Evolutionary conservation across 305 asterid genomes (phyloP).

Genomic region (Caryopteris hybrid): DNA sequence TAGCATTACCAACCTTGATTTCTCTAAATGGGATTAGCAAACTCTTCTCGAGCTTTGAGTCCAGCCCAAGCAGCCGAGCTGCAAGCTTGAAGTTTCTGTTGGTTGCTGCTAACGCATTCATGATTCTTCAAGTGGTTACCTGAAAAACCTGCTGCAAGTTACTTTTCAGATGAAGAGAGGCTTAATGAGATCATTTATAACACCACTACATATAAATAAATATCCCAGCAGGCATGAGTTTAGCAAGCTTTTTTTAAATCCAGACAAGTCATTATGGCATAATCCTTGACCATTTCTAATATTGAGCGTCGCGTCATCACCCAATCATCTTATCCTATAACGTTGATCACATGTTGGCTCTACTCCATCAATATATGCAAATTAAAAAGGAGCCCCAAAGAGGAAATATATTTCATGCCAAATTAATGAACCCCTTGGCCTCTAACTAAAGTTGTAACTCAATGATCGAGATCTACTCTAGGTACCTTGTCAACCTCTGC

Average conservation of each 20-base stretch:
- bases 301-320: conserved; percentile 16
- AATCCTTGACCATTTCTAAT: background rate
- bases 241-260: too few relatives aligned
- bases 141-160: background rate
- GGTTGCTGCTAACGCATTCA: conserved; percentile 90
- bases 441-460: too few relatives aligned
- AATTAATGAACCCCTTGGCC: too few relatives aligned
- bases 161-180: too few relatives aligned
- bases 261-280: background rate
- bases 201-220: background rate
- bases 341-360: background rate
- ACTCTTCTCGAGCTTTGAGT: conserved; percentile 73
- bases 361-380: background rate
- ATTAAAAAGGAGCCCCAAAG: background rate
- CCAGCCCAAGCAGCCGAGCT: conserved; percentile 70
- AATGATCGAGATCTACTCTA: too few relatives aligned
- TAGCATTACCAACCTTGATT: conserved; percentile 53
- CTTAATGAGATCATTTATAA: background rate
- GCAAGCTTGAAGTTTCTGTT: conserved; percentile 84
- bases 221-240: background rate
- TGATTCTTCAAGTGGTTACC: conserved; percentile 16
- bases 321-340: conserved; percentile 5
- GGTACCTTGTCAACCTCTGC: too few relatives aligned
- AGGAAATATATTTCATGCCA: background rate
- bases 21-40: conserved; percentile 82